Evolutionary conservation across 345 rosid genomes (phyloP).

Genomic region (Euphorbia tirucalli): DNA sequence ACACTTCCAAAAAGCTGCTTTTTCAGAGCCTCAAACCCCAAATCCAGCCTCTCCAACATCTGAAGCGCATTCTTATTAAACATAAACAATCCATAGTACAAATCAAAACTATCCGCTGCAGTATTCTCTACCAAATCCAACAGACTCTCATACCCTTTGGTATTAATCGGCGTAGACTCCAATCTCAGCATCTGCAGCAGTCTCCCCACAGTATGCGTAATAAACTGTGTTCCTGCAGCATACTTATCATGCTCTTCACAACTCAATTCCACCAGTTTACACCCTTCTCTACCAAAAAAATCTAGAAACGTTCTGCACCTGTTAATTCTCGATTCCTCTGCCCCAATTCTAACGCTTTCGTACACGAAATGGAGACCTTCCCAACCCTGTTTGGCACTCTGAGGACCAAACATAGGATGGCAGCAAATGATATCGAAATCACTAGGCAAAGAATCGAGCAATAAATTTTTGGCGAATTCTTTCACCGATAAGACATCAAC

Average conservation of each 20-base stretch:
- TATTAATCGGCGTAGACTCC: conserved; percentile 56
- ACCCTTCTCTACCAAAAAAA: conserved; percentile 42
- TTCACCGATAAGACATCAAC: conserved; percentile 81
- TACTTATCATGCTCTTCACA: conserved; percentile 48
- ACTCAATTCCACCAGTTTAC: conserved; percentile 59
- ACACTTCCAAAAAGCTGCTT: conserved; percentile 55
- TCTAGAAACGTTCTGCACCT: conserved; percentile 42
- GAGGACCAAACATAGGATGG: conserved; percentile 83
- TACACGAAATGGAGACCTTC: conserved; percentile 47
- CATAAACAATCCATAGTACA: conserved; percentile 74
- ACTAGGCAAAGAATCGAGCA: conserved; percentile 43
- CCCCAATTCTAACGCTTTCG: conserved; percentile 63
- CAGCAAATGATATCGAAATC: conserved; percentile 69
- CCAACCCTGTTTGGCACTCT: conserved; percentile 60
- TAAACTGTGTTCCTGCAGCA: conserved; percentile 57
- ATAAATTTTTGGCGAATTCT: conserved; percentile 52
- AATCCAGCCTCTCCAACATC: conserved; percentile 65
- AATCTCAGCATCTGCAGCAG: conserved; percentile 44
- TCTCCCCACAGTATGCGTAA: conserved; percentile 54
- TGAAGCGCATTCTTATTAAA: conserved; percentile 59
- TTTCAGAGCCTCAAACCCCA: conserved; percentile 55
- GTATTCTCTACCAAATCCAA: conserved; percentile 51
- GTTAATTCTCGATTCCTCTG: conserved; percentile 30
- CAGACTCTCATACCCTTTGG: conserved; percentile 51
- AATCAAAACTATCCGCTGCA: conserved; percentile 65